Conservation (phyloP, 2,329 filamentous ascomycete species). For the Xylaria sp. region DNA sequence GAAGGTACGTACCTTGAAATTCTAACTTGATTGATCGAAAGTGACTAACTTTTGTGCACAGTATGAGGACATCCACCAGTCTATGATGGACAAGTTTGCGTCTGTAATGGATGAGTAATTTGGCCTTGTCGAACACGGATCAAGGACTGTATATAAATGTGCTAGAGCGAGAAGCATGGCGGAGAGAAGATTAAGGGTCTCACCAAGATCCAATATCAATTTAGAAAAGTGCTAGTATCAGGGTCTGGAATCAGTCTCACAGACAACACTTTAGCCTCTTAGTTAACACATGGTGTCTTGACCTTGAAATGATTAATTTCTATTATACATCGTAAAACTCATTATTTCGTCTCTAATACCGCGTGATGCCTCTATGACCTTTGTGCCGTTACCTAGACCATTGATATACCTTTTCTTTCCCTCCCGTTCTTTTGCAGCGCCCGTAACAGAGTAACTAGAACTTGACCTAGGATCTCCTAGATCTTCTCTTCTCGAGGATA, state of each 20-base stretch:
- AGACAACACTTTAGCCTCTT: not conserved
- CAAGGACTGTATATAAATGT: constrained; percentile 30
- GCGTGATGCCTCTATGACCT: not conserved
- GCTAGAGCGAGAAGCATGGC: not conserved
- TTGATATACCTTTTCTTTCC: not conserved
- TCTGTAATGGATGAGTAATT: constrained; percentile 91
- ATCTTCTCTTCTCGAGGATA: not conserved
- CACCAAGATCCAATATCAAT: constrained; percentile 22
- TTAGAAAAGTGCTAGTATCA: constrained; percentile 33
- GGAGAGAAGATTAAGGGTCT: constrained; percentile 17
- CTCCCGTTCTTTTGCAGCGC: not conserved
- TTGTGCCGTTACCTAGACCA: not conserved
- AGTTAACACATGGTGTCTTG: constrained; percentile 6
- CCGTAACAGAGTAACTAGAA: not conserved
- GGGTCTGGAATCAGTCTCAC: constrained; percentile 9
- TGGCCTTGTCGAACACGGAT: constrained; percentile 15
- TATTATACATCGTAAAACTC: constrained; percentile 9
- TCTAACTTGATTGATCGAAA: not conserved
- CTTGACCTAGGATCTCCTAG: not conserved
- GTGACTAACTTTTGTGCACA: constrained; percentile 51
- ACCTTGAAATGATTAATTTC: constrained; percentile 5
- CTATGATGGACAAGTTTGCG: constrained; percentile 97
- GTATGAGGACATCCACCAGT: constrained; percentile 93
- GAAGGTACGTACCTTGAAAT: constrained; percentile 71
- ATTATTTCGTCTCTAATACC: constrained; percentile 9